phyloP scores from a whole-genome alignment of 805 yeast genomes.

The Sugiyamaella americana region DNA sequence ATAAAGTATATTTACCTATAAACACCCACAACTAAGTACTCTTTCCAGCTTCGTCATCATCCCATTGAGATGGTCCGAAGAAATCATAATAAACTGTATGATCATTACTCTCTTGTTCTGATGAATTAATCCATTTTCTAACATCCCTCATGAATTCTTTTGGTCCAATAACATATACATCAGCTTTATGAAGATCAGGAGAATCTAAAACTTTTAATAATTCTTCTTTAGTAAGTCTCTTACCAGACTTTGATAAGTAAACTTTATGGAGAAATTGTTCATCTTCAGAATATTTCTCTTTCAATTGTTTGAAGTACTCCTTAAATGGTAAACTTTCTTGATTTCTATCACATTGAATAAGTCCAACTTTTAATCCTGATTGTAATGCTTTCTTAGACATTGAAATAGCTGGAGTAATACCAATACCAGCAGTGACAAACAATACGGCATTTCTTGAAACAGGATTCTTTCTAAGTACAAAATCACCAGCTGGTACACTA shows the following conservation, averaged over 20 bases:
- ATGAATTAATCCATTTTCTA: slow-evolving; percentile 7
- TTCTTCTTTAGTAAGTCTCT: neutral
- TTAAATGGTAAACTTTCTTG: slow-evolving; percentile 15
- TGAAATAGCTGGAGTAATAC: slow-evolving; percentile 59
- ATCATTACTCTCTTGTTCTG: slow-evolving; percentile 6
- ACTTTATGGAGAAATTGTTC: slow-evolving; percentile 9
- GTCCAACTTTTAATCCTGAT: slow-evolving; percentile 31
- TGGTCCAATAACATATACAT: slow-evolving; percentile 22
- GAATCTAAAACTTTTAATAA: neutral
- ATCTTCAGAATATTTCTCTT: slow-evolving; percentile 8
- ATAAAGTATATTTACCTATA: no score
- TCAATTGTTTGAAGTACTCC: slow-evolving; percentile 12
- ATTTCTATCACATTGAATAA: slow-evolving; percentile 34
- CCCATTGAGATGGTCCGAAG: slow-evolving; percentile 19
- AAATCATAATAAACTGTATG: slow-evolving; percentile 17
- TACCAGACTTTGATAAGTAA: slow-evolving; percentile 1
- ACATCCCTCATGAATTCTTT: slow-evolving; percentile 20
- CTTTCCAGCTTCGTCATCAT: no score
- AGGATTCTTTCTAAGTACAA: slow-evolving; percentile 31
- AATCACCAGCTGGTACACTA: slow-evolving; percentile 56
- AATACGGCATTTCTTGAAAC: slow-evolving; percentile 30
- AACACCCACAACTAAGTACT: no score
- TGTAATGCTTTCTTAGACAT: slow-evolving; percentile 39
- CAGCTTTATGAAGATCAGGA: slow-evolving; percentile 2
- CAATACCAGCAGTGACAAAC: slow-evolving; percentile 58